These are phyloP conservation scores for Canavalia ensiformis DNA, from an alignment of 306 rosid species.

Conservation along the genomic window DNA sequence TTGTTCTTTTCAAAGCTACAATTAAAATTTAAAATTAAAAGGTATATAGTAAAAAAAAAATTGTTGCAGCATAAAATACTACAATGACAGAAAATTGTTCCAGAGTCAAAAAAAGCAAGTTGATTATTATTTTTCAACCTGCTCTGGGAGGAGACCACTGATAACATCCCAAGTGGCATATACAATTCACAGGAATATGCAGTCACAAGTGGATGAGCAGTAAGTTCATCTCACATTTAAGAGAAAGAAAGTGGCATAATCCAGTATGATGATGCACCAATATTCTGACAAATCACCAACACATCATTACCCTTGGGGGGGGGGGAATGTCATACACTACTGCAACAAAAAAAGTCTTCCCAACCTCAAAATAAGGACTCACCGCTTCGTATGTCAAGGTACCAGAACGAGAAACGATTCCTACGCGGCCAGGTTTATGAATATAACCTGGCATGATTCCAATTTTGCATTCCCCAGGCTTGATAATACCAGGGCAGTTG, in stretches of 20 bases:
- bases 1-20: conserved; percentile 13
- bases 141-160: conserved; percentile 10
- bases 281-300: conserved; percentile 2
- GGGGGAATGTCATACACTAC: background rate
- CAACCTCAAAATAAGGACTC: conserved; percentile 52
- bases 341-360: conserved; percentile 12
- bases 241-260: conserved; percentile 1
- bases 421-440: conserved; percentile 96
- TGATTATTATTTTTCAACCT: conserved; percentile 2
- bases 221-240: background rate
- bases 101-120: background rate
- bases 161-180: background rate
- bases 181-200: background rate
- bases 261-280: background rate
- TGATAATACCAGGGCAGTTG: conserved; percentile 98
- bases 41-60: background rate
- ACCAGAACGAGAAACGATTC: conserved; percentile 99
- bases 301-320: conserved; percentile 7
- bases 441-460: conserved; percentile 99
- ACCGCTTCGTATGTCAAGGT: conserved; percentile 99
- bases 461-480: conserved; percentile 99
- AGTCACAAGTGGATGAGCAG: conserved; percentile 31
- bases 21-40: background rate
- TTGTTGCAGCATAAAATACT: background rate
- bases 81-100: conserved; percentile 13